Evolutionary conservation across 257 asterid genomes (phyloP).

Genomic region (Capsicum chinense): DNA sequence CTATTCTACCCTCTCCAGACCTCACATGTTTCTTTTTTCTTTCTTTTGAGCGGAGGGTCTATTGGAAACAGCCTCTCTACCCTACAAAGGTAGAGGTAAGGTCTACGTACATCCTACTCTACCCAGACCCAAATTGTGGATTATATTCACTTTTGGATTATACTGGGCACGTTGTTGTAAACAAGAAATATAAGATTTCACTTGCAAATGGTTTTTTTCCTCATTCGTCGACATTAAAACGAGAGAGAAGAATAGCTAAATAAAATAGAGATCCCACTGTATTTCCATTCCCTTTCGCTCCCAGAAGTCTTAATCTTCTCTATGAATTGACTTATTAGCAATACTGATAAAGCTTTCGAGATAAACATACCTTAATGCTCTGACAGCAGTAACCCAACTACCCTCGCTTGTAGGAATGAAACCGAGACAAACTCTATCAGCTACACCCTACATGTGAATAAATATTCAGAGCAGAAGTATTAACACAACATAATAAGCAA

Average conservation of each 20-base stretch:
- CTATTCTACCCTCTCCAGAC: not conserved
- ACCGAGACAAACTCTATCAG: slow-evolving; percentile 92
- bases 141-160: not conserved
- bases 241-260: not conserved
- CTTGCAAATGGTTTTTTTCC: not conserved
- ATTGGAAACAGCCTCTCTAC: not conserved
- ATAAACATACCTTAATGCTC: slow-evolving; percentile 69
- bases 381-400: slow-evolving; percentile 89
- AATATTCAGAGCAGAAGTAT: slow-evolving; percentile 3
- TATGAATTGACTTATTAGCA: not conserved
- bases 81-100: not conserved
- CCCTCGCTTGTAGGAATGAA: slow-evolving; percentile 91
- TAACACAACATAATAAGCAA: not conserved
- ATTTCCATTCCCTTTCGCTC: not conserved
- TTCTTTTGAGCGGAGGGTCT: too few relatives aligned
- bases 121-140: not conserved
- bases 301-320: not conserved
- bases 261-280: not conserved
- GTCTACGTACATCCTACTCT: not conserved
- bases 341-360: not conserved
- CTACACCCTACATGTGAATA: slow-evolving; percentile 75
- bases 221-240: not conserved
- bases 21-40: not conserved
- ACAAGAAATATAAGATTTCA: not conserved
- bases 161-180: not conserved